Evolutionary conservation across 805 yeast genomes (phyloP), one percentile per base, ranked within the genome.

Genomic region (Saitoella complicata): DNA sequence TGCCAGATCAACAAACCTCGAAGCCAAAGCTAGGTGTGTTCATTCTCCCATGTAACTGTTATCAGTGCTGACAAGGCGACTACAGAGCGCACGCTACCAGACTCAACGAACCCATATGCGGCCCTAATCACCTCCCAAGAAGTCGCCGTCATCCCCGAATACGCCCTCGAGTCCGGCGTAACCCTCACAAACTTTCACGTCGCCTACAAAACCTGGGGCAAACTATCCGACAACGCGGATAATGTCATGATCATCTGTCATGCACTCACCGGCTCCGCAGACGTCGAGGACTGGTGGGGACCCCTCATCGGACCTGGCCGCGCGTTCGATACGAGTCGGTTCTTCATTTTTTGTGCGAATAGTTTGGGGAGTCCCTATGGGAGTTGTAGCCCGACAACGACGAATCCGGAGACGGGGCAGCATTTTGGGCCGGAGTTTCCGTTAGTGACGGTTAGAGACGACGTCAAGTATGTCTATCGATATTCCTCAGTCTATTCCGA

Each of bases 261-360:
- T 66, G 97, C 98, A 0, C 67, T 91, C 45, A 86, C 97, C 0
- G 98, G 98, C 0, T 85, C 95, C 0, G 73, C 95, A 0, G 97
- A 91, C 59, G 95, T 88, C 11, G 72, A 80, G 37, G 98, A 91
- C 56, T 91, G 98, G 98, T 91, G 98, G 98, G 96, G 97, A 0
- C 96, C 97, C 0, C 62, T 91, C 29, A 64, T 91, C 31, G 98
- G 97, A 0, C 73, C 76, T 4, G 81, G 76, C 9, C 73, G 78
- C 46, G 93, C 97, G 1, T 85, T 91, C 61, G 98, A 91, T 62
- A 94, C 96, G 0, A 68, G 86, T 0, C 72, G 81, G 51, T 91
- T 79, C 60, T 84, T 84, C 60, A 76, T 91, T 40, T 70, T 91
- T 10, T 88, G 98, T 58, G 64, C 88, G 46, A 88, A 91, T 58